These are phyloP conservation scores for Scorias spongiosa DNA, from an alignment of 2,329 filamentous ascomycete species.

Conservation along the genomic window DNA sequence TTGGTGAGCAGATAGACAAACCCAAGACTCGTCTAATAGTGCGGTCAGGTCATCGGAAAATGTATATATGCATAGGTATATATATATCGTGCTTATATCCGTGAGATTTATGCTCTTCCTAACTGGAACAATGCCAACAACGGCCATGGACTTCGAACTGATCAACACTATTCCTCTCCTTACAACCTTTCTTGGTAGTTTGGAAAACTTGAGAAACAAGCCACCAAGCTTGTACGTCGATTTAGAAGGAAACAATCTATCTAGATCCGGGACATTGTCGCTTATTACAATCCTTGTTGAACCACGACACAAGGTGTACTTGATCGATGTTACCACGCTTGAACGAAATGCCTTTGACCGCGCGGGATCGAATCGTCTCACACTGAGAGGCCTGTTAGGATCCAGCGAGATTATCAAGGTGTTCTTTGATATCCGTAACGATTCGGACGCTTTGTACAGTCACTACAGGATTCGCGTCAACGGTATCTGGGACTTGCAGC, in stretches of 20 bases:
- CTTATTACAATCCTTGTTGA: slow-evolving; percentile 28
- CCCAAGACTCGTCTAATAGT: too few relatives aligned
- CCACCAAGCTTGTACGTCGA: slow-evolving; percentile 29
- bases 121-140: background rate
- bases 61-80: too few relatives aligned
- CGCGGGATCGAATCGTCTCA: slow-evolving; percentile 7
- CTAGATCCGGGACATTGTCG: slow-evolving; percentile 29
- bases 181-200: background rate
- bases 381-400: slow-evolving; percentile 31
- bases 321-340: slow-evolving; percentile 33
- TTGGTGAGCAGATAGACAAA: too few relatives aligned
- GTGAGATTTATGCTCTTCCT: background rate
- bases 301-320: slow-evolving; percentile 19
- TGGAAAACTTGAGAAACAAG: background rate
- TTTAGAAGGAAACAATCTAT: slow-evolving; percentile 33
- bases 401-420: slow-evolving; percentile 30
- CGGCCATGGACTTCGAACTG: background rate
- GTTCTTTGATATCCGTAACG: slow-evolving; percentile 44
- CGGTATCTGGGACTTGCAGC: slow-evolving; percentile 38
- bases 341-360: slow-evolving; percentile 26
- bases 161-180: background rate
- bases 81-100: background rate
- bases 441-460: slow-evolving; percentile 39
- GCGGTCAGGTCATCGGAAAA: too few relatives aligned
- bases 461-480: slow-evolving; percentile 29